Base-by-base conservation (phyloP, 306 rosid species). In the Argentina anserina region DNA sequence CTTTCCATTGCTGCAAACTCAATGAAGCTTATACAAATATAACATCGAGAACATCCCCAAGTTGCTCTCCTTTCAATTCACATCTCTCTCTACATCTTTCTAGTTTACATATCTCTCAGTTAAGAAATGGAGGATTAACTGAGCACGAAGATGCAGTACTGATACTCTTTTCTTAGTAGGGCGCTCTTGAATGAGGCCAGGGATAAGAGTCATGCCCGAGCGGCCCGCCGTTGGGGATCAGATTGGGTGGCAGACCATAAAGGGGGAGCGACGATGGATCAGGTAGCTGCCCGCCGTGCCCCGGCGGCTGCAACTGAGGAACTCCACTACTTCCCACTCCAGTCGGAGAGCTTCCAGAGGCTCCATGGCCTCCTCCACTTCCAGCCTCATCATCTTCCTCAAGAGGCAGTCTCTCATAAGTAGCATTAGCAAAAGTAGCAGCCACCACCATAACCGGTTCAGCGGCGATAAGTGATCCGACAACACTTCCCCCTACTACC, bases 361-460 rank as follows among this genome's bases (percentile, higher is more conserved):
- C 86, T 0, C 77, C 83, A 62, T 62, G 28, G 0, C 77, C 84
- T 31, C 79, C 90, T 2, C 80, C 70, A 0, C 86, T 82, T 9
- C 80, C 86, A 0, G 84, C 92, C 23, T 91, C 91, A 0, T 91
- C 96, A 3, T 90, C 87, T 6, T 94, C 99, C 26, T 95, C 97
- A 6, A 95, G 95, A 3, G 99, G 97, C 40, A 91, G 73, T 60
- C 97, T 90, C 72, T 95, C 97, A 67, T 91, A 95, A 0, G 96
- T 90, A 0, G 99, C 99, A 79, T 91, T 95, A 47, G 97, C 85
- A 86, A 95, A 95, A 26, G 97, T 91, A 10, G 97, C 99, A 0
- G 99, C 96, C 53, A 95, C 78, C 40, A 95, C 88, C 88, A 95
- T 95, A 0, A 95, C 97, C 0, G 99, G 97, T 10, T 97, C 99